These are phyloP conservation scores for Leishmania lainsoni DNA, from an alignment of 208 protist species.

Conservation along the genomic window DNA sequence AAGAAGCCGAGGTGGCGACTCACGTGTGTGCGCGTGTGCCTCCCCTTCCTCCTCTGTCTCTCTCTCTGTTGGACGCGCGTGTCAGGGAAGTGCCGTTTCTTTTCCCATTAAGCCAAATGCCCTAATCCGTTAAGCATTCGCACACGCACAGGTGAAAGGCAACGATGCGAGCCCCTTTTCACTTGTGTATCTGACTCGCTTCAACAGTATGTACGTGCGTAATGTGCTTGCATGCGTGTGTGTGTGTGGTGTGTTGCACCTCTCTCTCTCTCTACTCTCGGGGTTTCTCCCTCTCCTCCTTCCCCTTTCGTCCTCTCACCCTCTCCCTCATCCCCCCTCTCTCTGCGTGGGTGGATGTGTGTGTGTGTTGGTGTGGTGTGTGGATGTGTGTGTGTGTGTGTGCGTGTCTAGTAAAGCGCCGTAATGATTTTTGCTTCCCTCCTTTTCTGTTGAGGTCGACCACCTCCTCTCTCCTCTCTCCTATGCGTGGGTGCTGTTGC, in stretches of 20 bases:
- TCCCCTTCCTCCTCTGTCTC: neutral
- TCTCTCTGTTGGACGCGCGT: neutral
- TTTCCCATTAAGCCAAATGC: neutral
- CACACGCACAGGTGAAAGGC: neutral
- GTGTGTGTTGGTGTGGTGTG: neutral
- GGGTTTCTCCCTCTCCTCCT: neutral
- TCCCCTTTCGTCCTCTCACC: neutral
- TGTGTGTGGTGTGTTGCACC: neutral
- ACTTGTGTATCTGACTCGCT: neutral
- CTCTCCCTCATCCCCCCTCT: neutral
- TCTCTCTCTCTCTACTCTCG: neutral
- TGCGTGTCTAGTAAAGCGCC: neutral
- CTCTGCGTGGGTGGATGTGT: neutral
- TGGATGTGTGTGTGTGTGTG: neutral
- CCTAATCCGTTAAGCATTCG: neutral
- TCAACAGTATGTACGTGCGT: neutral
- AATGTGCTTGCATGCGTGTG: neutral
- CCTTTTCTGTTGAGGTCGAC: neutral
- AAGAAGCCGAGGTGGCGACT: neutral
- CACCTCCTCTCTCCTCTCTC: neutral
- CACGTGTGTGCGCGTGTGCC: neutral
- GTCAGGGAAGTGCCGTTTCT: too few relatives aligned
- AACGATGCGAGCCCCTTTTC: neutral
- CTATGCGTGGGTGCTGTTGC: too few relatives aligned
- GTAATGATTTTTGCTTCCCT: neutral